A percentile compares a stretch with the other conserved stretches of the same genome.
phyloP scores from a whole-genome alignment of 306 rosid genomes.

The Prunus campanulata region DNA sequence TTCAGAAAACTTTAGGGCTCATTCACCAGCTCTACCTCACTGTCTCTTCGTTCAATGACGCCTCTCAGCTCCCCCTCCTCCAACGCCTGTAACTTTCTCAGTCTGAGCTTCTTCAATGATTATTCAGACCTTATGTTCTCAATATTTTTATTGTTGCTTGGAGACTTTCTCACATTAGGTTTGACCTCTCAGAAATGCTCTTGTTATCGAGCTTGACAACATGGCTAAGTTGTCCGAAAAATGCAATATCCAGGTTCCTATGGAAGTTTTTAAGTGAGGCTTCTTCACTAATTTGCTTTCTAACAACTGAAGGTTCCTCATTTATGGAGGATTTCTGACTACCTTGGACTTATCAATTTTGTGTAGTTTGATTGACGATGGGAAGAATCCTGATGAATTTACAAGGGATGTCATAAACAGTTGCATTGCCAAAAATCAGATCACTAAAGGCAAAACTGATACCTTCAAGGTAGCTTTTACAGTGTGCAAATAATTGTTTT shows the following conservation, averaged over 20 bases:
- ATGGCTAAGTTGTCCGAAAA: conserved; percentile 83
- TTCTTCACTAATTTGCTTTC: conserved; percentile 21
- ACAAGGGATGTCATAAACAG: conserved; percentile 83
- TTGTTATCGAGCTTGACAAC: conserved; percentile 79
- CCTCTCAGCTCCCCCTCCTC: conserved; percentile 83
- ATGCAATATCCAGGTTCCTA: conserved; percentile 91
- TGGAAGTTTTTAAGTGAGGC: conserved; percentile 92
- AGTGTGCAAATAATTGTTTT: not conserved
- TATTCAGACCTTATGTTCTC: not conserved
- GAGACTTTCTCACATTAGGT: conserved; percentile 7
- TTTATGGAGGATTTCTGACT: conserved; percentile 7
- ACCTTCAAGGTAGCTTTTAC: conserved; percentile 69
- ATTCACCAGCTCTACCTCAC: conserved; percentile 92
- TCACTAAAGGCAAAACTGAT: conserved; percentile 87
- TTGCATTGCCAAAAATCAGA: conserved; percentile 93
- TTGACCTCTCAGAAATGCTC: conserved; percentile 57
- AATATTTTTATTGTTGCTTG: not conserved
- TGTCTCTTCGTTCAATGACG: conserved; percentile 74
- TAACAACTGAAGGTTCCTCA: conserved; percentile 8
- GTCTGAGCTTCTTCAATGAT: conserved; percentile 12
- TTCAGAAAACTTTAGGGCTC: conserved; percentile 84
- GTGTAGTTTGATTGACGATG: conserved; percentile 84
- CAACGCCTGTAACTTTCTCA: conserved; percentile 67
- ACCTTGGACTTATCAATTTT: conserved; percentile 20
- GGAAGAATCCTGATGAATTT: conserved; percentile 96